Evolutionary conservation across 176 grass and related monocot genomes (phyloP), one percentile per base, ranked within the genome.

Genomic region (Tillandsia leiboldiana): DNA sequence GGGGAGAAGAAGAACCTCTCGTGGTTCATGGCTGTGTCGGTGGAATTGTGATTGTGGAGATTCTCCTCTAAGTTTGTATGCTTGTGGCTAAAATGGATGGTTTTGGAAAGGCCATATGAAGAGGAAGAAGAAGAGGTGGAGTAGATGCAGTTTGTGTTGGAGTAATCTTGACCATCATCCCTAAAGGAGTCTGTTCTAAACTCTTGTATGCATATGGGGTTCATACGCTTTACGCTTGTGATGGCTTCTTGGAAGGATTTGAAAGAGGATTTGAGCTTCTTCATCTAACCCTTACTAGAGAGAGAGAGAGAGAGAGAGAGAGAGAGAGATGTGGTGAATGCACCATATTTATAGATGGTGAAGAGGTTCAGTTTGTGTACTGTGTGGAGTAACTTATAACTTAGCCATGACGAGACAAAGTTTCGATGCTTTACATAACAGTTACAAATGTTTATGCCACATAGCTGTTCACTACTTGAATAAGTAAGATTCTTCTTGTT

Each of bases 1-100:
- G 72, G 82, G 10, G 77, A 75, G 82, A 84, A 84, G 82, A 84
- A 84, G 77, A 84, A 84, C 57, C 82, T 70, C 9, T 79, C 50
- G 52, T 69, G 79, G 49, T 24, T 64, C 62, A 75, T 4, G 49
- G 26, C 14, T 26, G 26, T 11, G 28, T 15, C 9, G 28, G 14
- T 17, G n/a, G 64, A 67, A 51, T 67, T 13, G 26, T 52, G 11
- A 14, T 64, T 49, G 18, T 74, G 56, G 18, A 51, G 59, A 47
- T 51, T 8, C 56, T 61, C 17, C 56, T 61, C 24, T 15, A 28
- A 26, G 58, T 42, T 9, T 1, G 17, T 49, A 26, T 64, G 57
- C 2, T 47, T 33, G 47, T 49, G 14, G 57, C 51, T 10, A 51
- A 26, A 42, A 18, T 69, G 63, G 50, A 74, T 62, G 14, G 49